Evolutionary conservation across 2,329 filamentous ascomycete genomes (phyloP).

Genomic region (Achaetomium macrosporum): DNA sequence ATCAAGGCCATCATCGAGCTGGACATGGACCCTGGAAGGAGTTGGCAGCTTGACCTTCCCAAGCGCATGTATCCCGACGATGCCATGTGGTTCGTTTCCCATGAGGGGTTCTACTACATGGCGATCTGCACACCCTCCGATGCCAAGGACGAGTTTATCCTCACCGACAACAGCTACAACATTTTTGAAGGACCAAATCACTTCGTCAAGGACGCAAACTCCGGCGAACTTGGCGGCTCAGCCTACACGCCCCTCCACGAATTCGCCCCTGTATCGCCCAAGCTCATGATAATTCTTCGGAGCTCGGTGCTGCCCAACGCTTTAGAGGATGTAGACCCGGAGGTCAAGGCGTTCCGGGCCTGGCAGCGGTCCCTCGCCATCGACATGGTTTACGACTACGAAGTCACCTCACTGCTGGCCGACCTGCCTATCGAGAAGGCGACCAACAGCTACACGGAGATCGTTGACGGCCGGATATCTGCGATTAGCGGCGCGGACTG

Average conservation of each 20-base stretch:
- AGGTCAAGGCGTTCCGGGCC: background rate
- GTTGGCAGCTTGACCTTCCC: conserved; percentile 21
- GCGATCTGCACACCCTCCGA: conserved; percentile 25
- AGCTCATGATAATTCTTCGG: conserved; percentile 26
- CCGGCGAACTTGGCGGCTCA: conserved; percentile 6
- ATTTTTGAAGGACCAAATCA: conserved; percentile 26
- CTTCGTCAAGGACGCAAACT: conserved; percentile 11
- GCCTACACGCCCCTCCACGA: conserved; percentile 22
- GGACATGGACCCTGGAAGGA: conserved; percentile 21
- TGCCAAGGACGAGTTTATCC: conserved; percentile 19
- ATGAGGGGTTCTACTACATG: conserved; percentile 25
- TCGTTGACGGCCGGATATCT: conserved; percentile 21
- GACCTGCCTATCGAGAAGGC: conserved; percentile 29
- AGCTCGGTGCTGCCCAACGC: conserved; percentile 20
- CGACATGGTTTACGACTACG: conserved; percentile 7
- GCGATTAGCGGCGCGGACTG: conserved; percentile 11
- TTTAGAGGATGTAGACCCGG: conserved; percentile 21
- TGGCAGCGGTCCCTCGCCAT: background rate
- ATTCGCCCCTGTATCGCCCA: conserved; percentile 25
- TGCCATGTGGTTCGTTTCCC: conserved; percentile 24
- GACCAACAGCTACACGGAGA: conserved; percentile 24
- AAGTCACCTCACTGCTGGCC: conserved; percentile 20
- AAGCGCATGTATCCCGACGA: conserved; percentile 23
- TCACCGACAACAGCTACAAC: conserved; percentile 21
- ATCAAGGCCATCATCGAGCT: conserved; percentile 25